Evolutionary conservation across 2,329 filamentous ascomycete species (phyloP).

Genomic region (Ophiostoma tasmaniense): DNA sequence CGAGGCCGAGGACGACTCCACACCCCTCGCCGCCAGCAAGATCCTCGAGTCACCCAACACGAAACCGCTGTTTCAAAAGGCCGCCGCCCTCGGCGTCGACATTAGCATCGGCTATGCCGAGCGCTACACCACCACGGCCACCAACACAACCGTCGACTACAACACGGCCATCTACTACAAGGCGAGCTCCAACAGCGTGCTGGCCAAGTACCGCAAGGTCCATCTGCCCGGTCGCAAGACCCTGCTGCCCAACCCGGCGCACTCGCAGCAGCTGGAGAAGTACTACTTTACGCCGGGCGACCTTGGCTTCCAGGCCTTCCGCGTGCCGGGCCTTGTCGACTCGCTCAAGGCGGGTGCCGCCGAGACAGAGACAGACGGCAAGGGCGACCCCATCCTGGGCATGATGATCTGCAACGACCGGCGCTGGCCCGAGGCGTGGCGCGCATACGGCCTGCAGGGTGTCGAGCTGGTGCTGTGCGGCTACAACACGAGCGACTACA

Average conservation of each 20-base stretch:
- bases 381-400: conserved; percentile 35
- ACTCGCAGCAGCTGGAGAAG: conserved; percentile 48
- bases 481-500: conserved; percentile 42
- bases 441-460: conserved; percentile 41
- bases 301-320: conserved; percentile 45
- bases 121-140: conserved; percentile 27
- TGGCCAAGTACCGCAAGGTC: conserved; percentile 47
- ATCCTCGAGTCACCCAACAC: conserved; percentile 35
- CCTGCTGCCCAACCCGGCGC: conserved; percentile 36
- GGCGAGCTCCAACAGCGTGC: conserved; percentile 31
- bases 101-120: conserved; percentile 47
- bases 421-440: conserved; percentile 45
- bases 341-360: conserved; percentile 30
- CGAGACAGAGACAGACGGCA: conserved; percentile 25
- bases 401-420: conserved; percentile 49
- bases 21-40: conserved; percentile 22
- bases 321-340: conserved; percentile 38
- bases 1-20: conserved; percentile 35
- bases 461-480: conserved; percentile 36
- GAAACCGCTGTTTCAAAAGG: conserved; percentile 41
- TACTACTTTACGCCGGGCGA: conserved; percentile 45
- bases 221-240: conserved; percentile 47
- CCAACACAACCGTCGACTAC: conserved; percentile 33
- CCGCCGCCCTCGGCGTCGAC: conserved; percentile 39
- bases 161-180: conserved; percentile 47